A percentile compares a stretch with the other conserved stretches of the same genome.
Evolutionary conservation across 2,329 filamentous ascomycete species (phyloP).

Genomic region (Cladophialophora bantiana): DNA sequence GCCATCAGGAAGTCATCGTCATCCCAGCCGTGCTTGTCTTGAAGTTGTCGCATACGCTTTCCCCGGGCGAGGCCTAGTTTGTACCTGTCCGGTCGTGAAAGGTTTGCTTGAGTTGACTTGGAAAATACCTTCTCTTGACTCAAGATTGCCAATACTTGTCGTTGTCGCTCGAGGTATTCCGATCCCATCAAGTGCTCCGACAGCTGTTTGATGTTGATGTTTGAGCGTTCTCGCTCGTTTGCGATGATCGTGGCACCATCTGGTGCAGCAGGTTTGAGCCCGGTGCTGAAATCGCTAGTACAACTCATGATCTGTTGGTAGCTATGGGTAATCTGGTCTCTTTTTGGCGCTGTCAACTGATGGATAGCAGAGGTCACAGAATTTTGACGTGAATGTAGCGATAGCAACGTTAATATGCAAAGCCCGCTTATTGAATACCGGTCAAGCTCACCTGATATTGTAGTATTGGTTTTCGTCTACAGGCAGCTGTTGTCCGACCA

Average conservation of each 20-base stretch:
- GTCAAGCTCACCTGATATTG: neutral
- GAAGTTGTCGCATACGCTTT: slow-evolving; percentile 57
- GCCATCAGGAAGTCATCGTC: slow-evolving; percentile 58
- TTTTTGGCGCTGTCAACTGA: neutral
- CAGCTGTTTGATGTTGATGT: slow-evolving; percentile 53
- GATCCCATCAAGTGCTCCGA: slow-evolving; percentile 54
- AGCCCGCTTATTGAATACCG: neutral
- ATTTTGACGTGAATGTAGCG: neutral
- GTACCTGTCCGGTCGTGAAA: slow-evolving; percentile 59
- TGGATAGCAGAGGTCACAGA: neutral
- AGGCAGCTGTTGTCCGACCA: neutral
- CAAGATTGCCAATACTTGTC: slow-evolving; percentile 54
- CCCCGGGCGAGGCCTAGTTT: slow-evolving; percentile 59
- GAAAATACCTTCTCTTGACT: slow-evolving; percentile 55
- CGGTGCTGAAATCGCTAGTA: slow-evolving; percentile 55
- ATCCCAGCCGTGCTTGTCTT: slow-evolving; percentile 55
- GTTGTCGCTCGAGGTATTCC: slow-evolving; percentile 55
- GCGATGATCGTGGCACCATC: slow-evolving; percentile 53
- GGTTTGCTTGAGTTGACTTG: slow-evolving; percentile 58
- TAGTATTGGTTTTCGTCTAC: neutral
- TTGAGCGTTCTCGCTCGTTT: slow-evolving; percentile 53
- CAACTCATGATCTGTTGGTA: neutral
- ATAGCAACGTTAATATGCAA: neutral
- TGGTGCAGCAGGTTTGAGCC: slow-evolving; percentile 54
- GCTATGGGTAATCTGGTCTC: neutral